Conservation (phyloP, 2,329 filamentous ascomycete genomes). For the Conoideocrella luteorostrata region DNA sequence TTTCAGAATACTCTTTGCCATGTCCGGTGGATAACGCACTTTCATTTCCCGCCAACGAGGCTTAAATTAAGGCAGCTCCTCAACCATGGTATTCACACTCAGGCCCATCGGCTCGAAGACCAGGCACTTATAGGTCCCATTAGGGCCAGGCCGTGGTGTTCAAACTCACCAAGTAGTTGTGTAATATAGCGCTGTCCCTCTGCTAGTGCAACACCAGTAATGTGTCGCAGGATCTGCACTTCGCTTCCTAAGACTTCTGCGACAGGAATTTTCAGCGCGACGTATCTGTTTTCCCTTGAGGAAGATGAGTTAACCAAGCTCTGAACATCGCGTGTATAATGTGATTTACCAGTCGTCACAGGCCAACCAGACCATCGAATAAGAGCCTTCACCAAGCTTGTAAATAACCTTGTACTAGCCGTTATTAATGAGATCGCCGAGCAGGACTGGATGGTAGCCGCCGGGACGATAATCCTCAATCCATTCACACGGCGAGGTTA, state of each 20-base stretch:
- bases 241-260: constrained; percentile 16
- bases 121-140: constrained; percentile 23
- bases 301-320: constrained; percentile 14
- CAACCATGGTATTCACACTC: constrained; percentile 30
- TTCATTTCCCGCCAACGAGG: constrained; percentile 16
- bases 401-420: constrained; percentile 35
- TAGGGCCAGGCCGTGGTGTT: constrained; percentile 21
- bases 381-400: constrained; percentile 39
- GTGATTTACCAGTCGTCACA: constrained; percentile 14
- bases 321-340: constrained; percentile 11
- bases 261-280: constrained; percentile 23
- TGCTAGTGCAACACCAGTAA: constrained; percentile 14
- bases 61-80: constrained; percentile 26
- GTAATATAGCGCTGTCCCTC: constrained; percentile 11
- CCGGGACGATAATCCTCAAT: constrained; percentile 28
- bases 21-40: constrained; percentile 30
- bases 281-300: constrained; percentile 12
- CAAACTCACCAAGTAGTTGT: constrained; percentile 18
- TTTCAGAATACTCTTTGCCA: constrained; percentile 34
- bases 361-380: constrained; percentile 41
- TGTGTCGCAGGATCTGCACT: constrained; percentile 13
- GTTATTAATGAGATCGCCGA: constrained; percentile 33
- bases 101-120: constrained; percentile 25
- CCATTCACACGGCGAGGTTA: constrained; percentile 22
- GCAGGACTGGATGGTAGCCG: constrained; percentile 35